Conservation (phyloP, 2,329 filamentous ascomycete species). For the Aspergillus sp. region DNA sequence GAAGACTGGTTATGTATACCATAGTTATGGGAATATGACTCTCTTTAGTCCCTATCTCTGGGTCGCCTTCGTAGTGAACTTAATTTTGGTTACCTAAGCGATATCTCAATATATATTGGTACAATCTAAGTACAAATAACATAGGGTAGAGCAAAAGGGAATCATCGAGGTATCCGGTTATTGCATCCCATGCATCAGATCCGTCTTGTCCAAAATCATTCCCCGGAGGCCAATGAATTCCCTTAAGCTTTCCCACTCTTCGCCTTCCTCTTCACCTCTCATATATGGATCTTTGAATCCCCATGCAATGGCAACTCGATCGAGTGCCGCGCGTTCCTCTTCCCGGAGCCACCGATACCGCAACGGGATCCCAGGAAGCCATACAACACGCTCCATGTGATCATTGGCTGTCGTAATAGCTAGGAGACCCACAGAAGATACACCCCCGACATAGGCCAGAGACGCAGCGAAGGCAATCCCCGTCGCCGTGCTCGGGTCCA, state of each 20-base stretch:
- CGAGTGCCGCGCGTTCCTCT: slow-evolving; percentile 82
- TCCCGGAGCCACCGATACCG: slow-evolving; percentile 82
- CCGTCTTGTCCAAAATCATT: slow-evolving; percentile 86
- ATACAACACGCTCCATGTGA: slow-evolving; percentile 91
- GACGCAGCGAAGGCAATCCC: slow-evolving; percentile 76
- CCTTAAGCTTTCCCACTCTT: slow-evolving; percentile 81
- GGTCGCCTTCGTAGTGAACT: neutral
- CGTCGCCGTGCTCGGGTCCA: slow-evolving; percentile 73
- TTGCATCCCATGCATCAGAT: slow-evolving; percentile 91
- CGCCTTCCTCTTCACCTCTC: slow-evolving; percentile 84
- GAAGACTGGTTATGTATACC: slow-evolving; percentile 26
- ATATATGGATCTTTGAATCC: slow-evolving; percentile 79
- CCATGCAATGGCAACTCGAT: slow-evolving; percentile 84
- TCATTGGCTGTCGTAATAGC: slow-evolving; percentile 86
- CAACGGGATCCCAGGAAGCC: slow-evolving; percentile 78
- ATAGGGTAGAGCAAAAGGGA: neutral
- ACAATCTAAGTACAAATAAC: neutral
- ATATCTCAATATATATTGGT: neutral
- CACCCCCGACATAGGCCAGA: slow-evolving; percentile 77
- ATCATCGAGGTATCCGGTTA: slow-evolving; percentile 33
- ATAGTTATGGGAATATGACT: slow-evolving; percentile 33
- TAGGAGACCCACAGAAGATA: slow-evolving; percentile 76
- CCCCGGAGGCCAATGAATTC: slow-evolving; percentile 79
- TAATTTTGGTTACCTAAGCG: too few species aligned
- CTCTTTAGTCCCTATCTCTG: slow-evolving; percentile 26